Conservation (phyloP, 345 rosid species). For the Laguncularia racemosa region DNA sequence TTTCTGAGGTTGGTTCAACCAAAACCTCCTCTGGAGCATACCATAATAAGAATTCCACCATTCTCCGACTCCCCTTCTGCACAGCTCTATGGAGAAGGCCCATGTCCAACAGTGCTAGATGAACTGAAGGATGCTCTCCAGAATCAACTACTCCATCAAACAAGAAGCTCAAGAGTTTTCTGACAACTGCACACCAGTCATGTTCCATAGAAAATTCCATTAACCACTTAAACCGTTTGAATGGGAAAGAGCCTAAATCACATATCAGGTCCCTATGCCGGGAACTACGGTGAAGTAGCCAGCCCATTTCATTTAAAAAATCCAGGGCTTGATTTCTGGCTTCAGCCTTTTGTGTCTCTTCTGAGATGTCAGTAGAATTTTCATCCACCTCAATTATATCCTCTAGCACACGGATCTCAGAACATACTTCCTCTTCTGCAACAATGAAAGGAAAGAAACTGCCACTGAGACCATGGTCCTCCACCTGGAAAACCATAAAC, state of each 20-base stretch:
- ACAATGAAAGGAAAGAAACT: constrained; percentile 71
- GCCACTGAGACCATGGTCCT: constrained; percentile 48
- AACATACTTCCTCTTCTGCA: constrained; percentile 62
- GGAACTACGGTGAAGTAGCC: constrained; percentile 63
- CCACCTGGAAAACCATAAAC: constrained; percentile 34
- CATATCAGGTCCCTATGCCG: constrained; percentile 33
- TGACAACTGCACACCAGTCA: constrained; percentile 73
- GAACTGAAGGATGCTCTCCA: constrained; percentile 32
- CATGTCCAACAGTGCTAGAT: constrained; percentile 40
- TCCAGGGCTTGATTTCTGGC: constrained; percentile 47
- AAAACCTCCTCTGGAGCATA: constrained; percentile 24
- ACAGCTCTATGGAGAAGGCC: constrained; percentile 60
- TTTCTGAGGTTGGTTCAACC: constrained; percentile 22
- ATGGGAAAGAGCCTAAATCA: constrained; percentile 29
- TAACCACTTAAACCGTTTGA: constrained; percentile 49
- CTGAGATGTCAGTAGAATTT: constrained; percentile 14
- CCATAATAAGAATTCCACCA: constrained; percentile 48
- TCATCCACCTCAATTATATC: constrained; percentile 29
- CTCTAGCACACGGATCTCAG: constrained; percentile 61
- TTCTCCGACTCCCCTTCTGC: constrained; percentile 38
- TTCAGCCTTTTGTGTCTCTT: constrained; percentile 23
- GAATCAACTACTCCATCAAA: constrained; percentile 33
- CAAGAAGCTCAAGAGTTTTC: constrained; percentile 41
- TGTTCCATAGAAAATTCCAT: constrained; percentile 62
- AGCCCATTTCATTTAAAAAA: constrained; percentile 65